Evolutionary conservation across 179 eudicot genomes (phyloP), one percentile per base, ranked within the genome.

Genomic region (Camellia oleifera): DNA sequence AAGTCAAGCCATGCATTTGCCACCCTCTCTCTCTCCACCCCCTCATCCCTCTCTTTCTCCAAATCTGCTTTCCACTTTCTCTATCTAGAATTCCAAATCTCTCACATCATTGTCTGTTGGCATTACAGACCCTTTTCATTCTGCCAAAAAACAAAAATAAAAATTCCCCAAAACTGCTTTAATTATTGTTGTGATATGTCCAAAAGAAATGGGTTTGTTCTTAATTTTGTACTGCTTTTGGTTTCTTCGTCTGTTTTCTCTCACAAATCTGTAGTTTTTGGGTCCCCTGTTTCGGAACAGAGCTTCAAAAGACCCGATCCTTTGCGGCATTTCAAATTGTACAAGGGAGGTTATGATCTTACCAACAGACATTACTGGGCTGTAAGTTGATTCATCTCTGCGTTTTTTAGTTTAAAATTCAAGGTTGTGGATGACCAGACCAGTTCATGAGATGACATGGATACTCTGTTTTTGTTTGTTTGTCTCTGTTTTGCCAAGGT

Each of bases 351-450:
- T 52, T 93, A 84, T 77, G 87, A 91, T 81, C 67, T 93, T 69
- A 85, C 79, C 26, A 84, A 83, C 88, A 87, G 82, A 72, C 93
- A 93, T 87, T 93, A 93, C 83, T 93, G 97, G 97, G 95, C 95
- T 69, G 97, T 93, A 81, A 91, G 92, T 88, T 79, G 45, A 11
- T 32, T 32, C 32, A 26, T 77, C 42, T 69, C 26, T 78, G 58
- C 57, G 23, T 54, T 57, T 17, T 26, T 20, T 32, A 32, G 32
- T 32, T 32, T 32, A 32, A 23, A 68, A 65, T 77, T 88, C 26
- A 81, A 88, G 89, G 82, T 90, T 45, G 86, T 87, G 3, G 87
- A n/a, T 14, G 11, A 10, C 61, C 17, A 14, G n/a, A 32, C 32
- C 32, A 32, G 32, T 32, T 32, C 32, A 7, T 57, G 14, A 14